A percentile compares a stretch with the other conserved stretches of the same genome.
These are phyloP conservation scores for Pisolithus microcarpus DNA, from an alignment of 768 basidiomycete species.

Conservation along the genomic window DNA sequence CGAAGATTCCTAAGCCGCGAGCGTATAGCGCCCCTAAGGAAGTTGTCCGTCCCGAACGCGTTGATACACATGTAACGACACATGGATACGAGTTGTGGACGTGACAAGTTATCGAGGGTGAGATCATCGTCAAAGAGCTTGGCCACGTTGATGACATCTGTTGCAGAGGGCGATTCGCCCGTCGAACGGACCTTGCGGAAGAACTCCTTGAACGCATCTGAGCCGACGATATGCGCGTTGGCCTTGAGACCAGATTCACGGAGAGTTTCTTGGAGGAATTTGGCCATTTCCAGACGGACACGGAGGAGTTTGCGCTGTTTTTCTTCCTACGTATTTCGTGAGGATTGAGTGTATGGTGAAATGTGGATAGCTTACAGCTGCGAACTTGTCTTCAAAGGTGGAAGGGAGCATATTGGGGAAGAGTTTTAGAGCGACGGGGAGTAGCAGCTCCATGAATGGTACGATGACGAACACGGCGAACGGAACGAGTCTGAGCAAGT, in stretches of 20 bases:
- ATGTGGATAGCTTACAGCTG: constrained; percentile 50
- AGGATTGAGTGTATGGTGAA: background rate
- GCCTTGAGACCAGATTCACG: constrained; percentile 91
- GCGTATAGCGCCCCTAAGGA: constrained; percentile 87
- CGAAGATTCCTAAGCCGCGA: constrained; percentile 75
- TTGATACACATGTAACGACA: constrained; percentile 97
- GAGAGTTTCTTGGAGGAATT: constrained; percentile 96
- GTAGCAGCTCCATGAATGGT: constrained; percentile 96
- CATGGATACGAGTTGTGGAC: constrained; percentile 97
- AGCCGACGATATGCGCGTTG: constrained; percentile 87
- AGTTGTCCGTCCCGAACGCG: constrained; percentile 98
- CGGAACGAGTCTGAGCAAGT: constrained; percentile 86
- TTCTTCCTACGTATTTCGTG: constrained; percentile 61
- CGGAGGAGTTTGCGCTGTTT: constrained; percentile 94
- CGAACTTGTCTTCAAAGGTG: constrained; percentile 96
- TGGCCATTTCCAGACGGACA: constrained; percentile 96
- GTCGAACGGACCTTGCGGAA: constrained; percentile 98
- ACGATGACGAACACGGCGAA: constrained; percentile 93
- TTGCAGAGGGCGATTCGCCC: constrained; percentile 83
- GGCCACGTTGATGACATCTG: constrained; percentile 90
- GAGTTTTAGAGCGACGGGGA: constrained; percentile 92
- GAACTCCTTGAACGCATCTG: constrained; percentile 97
- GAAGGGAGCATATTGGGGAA: constrained; percentile 99
- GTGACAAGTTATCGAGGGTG: constrained; percentile 94
- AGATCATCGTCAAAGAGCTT: constrained; percentile 97